Conservation (phyloP, 495 filamentous ascomycete species). For the Daldinia caldariorum region DNA sequence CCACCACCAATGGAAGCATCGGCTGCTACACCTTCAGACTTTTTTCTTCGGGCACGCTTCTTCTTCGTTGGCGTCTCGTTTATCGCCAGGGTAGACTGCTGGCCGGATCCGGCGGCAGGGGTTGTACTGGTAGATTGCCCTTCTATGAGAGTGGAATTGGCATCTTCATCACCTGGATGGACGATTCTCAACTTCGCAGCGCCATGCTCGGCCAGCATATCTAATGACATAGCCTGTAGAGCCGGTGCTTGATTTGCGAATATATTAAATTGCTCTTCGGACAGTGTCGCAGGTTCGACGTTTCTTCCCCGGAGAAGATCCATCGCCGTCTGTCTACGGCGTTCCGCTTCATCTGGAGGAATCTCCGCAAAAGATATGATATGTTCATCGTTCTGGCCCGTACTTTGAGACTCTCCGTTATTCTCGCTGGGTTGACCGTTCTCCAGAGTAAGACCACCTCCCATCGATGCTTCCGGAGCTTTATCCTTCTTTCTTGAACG, state of each 20-base stretch:
- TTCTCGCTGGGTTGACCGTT: constrained; percentile 22
- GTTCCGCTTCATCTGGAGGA: constrained; percentile 53
- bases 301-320: constrained; percentile 49
- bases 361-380: constrained; percentile 50
- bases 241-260: constrained; percentile 61
- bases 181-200: constrained; percentile 59
- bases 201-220: constrained; percentile 57
- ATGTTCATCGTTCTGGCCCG: constrained; percentile 10
- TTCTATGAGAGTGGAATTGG: constrained; percentile 37
- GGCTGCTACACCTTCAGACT: constrained; percentile 29
- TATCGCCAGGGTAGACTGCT: constrained; percentile 11
- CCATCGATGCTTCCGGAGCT: constrained; percentile 39
- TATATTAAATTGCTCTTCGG: constrained; percentile 60
- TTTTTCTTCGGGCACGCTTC: constrained; percentile 46
- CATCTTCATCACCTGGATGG: constrained; percentile 51
- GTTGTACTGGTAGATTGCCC: constrained; percentile 14
- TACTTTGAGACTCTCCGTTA: constrained; percentile 15
- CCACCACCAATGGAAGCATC: constrained; percentile 31
- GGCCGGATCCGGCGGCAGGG: constrained; percentile 15
- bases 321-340: constrained; percentile 54
- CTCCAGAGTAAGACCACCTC: constrained; percentile 10
- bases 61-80: constrained; percentile 41
- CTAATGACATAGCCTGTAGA: constrained; percentile 56
- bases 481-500: constrained; percentile 41
- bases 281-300: constrained; percentile 55